Conservation (phyloP, 495 filamentous ascomycete species). For the Pyrenopolyporus hunteri region DNA sequence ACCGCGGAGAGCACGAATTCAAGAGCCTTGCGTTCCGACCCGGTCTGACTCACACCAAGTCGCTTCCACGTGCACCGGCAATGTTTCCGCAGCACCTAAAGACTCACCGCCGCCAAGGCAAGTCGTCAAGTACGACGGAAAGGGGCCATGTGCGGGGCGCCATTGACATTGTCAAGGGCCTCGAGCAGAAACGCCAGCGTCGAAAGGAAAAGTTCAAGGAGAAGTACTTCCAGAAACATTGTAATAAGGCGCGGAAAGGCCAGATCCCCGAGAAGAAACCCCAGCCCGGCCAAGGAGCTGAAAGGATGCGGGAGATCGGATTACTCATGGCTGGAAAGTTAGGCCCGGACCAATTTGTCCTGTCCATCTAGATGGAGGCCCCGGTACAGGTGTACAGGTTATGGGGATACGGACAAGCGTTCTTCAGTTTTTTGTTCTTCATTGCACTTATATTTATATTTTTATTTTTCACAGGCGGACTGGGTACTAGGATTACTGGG, state of each 20-base stretch:
- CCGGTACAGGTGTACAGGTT: constrained; percentile 7
- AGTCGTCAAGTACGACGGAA: constrained; percentile 43
- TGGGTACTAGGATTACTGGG: constrained; percentile 1
- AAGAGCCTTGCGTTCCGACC: constrained; percentile 68
- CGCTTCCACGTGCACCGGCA: constrained; percentile 74
- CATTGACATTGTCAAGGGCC: constrained; percentile 95
- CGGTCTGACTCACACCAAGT: constrained; percentile 73
- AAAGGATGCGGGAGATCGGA: constrained; percentile 93
- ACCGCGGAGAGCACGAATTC: constrained; percentile 49
- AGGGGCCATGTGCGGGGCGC: constrained; percentile 72
- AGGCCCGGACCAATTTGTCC: constrained; percentile 76
- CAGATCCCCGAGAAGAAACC: constrained; percentile 53
- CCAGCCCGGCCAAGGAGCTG: constrained; percentile 84
- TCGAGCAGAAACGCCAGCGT: constrained; percentile 90
- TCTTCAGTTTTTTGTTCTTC: constrained; percentile 26
- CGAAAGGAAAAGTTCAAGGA: constrained; percentile 80
- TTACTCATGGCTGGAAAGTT: constrained; percentile 83
- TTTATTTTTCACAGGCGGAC: constrained; percentile 19
- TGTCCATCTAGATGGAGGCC: constrained; percentile 67
- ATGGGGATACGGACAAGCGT: background rate
- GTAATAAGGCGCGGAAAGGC: constrained; percentile 58
- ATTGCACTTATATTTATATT: constrained; percentile 37
- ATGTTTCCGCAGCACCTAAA: constrained; percentile 65
- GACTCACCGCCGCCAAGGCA: constrained; percentile 37
- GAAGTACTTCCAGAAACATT: constrained; percentile 73